A percentile compares a stretch with the other conserved stretches of the same genome.
Evolutionary conservation across 2,329 filamentous ascomycete species (phyloP).

Genomic region (Aspergillus vadensis): DNA sequence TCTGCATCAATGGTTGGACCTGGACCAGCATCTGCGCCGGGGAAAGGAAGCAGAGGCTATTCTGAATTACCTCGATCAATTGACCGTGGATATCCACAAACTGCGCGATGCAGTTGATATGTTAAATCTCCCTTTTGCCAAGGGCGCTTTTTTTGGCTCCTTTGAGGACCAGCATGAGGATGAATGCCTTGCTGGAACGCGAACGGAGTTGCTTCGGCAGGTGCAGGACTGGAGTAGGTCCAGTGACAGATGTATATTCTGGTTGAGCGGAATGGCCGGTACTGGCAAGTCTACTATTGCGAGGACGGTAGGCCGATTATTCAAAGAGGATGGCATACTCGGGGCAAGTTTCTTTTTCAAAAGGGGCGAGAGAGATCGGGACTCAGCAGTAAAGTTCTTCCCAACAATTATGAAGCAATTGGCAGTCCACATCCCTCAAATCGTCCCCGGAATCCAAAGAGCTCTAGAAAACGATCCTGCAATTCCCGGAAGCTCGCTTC

Average conservation of each 20-base stretch:
- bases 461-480: neutral
- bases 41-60: constrained; percentile 11
- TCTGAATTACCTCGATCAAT: constrained; percentile 10
- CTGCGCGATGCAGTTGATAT: neutral
- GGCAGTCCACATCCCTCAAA: neutral
- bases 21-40: constrained; percentile 14
- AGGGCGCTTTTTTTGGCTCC: neutral
- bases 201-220: neutral
- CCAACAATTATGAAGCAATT: constrained; percentile 4
- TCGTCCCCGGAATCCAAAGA: constrained; percentile 4
- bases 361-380: neutral
- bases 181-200: constrained; percentile 1
- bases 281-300: neutral
- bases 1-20: constrained; percentile 9
- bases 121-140: constrained; percentile 4
- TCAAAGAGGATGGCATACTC: no score
- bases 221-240: neutral
- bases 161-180: constrained; percentile 1
- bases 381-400: neutral
- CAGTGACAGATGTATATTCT: neutral
- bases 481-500: neutral
- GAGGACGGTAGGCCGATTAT: constrained; percentile 2
- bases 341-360: constrained; percentile 6
- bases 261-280: neutral
- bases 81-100: neutral